Conservation (phyloP, 2,329 filamentous ascomycete genomes). For the Nemania sp. region DNA sequence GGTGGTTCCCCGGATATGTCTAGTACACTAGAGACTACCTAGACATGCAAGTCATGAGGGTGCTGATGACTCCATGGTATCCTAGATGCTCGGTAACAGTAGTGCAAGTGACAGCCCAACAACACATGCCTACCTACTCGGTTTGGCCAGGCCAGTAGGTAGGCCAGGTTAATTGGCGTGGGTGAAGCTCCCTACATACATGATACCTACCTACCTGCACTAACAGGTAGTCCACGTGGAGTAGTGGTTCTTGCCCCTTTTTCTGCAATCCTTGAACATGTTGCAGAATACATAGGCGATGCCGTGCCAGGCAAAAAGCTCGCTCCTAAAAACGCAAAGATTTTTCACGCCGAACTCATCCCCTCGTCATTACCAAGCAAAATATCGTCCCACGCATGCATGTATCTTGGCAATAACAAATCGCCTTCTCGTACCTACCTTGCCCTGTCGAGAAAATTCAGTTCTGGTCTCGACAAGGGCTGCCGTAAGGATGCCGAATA, state of each 20-base stretch:
- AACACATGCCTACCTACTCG: not conserved
- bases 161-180: not conserved
- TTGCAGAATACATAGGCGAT: not conserved
- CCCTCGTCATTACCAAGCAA: not conserved
- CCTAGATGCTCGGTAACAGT: not conserved
- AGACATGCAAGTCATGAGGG: not conserved
- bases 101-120: not conserved
- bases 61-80: not conserved
- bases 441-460: too few relatives aligned
- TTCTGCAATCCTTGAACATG: not conserved
- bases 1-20: not conserved
- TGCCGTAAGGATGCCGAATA: too few relatives aligned
- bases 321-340: not conserved
- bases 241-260: conserved; percentile 1
- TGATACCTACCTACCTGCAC: not conserved
- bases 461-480: too few relatives aligned
- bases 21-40: not conserved
- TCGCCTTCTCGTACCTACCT: not conserved
- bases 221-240: not conserved
- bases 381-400: not conserved
- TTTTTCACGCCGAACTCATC: not conserved
- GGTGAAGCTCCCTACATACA: not conserved
- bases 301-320: not conserved
- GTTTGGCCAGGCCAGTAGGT: not conserved
- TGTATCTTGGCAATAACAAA: conserved; percentile 3